phyloP scores from a whole-genome alignment of 371 early-diverging fungal species.

The Phascolomyces articulosus region DNA sequence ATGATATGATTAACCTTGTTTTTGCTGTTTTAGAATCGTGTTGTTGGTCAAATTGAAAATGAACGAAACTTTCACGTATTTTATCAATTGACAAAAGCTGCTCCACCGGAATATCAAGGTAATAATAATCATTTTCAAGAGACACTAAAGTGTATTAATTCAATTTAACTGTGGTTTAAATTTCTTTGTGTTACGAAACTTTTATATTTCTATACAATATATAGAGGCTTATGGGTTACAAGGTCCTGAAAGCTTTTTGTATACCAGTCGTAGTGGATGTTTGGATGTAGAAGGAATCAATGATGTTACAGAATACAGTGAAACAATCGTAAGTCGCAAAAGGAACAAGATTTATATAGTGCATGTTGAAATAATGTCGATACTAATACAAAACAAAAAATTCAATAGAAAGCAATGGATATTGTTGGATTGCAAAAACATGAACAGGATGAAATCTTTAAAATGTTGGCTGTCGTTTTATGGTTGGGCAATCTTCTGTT shows the following conservation, averaged over 20 bases:
- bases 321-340: slow-evolving; percentile 60
- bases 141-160: no score
- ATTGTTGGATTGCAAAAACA: slow-evolving; percentile 74
- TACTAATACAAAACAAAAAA: background rate
- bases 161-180: no score
- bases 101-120: slow-evolving; percentile 74
- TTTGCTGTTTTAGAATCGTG: slow-evolving; percentile 82
- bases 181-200: no score
- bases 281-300: slow-evolving; percentile 83
- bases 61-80: slow-evolving; percentile 99
- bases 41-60: slow-evolving; percentile 92
- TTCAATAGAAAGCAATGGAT: slow-evolving; percentile 73
- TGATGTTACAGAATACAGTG: slow-evolving; percentile 74
- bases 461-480: slow-evolving; percentile 80
- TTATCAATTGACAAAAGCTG: slow-evolving; percentile 86
- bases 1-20: no score
- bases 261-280: slow-evolving; percentile 77
- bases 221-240: slow-evolving; percentile 77
- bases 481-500: slow-evolving; percentile 87
- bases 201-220: background rate
- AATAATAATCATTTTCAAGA: slow-evolving; percentile 11
- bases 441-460: slow-evolving; percentile 81
- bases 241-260: slow-evolving; percentile 82
- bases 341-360: background rate
- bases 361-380: background rate